These are phyloP conservation scores for Dactylellina parvicollis DNA, from an alignment of 2,329 filamentous ascomycete genomes.

Conservation along the genomic window DNA sequence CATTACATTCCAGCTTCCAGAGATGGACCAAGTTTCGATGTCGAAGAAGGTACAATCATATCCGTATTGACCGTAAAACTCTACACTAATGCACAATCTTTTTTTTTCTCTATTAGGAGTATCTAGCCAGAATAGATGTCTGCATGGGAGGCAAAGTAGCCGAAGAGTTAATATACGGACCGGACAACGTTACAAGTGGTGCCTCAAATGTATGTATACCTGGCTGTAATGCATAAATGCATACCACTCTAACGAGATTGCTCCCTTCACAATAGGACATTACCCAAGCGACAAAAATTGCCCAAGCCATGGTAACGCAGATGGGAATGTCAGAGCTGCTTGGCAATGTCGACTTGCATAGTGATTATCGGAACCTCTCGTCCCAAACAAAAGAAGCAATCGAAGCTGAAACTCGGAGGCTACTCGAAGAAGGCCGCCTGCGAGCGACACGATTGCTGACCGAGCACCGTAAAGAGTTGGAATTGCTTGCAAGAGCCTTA, in stretches of 20 bases:
- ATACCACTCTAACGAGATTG: neutral
- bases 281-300: conserved; percentile 79
- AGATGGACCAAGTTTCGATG: conserved; percentile 90
- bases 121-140: conserved; percentile 80
- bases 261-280: too few species aligned
- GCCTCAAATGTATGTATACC: conserved; percentile 73
- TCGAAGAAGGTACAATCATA: conserved; percentile 71
- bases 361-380: conserved; percentile 82
- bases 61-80: neutral
- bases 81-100: neutral
- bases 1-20: conserved; percentile 85
- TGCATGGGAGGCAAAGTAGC: conserved; percentile 87
- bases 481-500: conserved; percentile 85
- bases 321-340: conserved; percentile 89
- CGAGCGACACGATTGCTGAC: conserved; percentile 77
- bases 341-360: conserved; percentile 87
- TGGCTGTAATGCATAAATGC: too few species aligned
- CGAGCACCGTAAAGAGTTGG: conserved; percentile 82
- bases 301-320: conserved; percentile 86
- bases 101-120: conserved; percentile 64
- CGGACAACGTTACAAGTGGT: conserved; percentile 90
- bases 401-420: conserved; percentile 84
- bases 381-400: conserved; percentile 86
- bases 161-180: conserved; percentile 89
- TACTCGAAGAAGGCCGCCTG: conserved; percentile 81